phyloP scores from a whole-genome alignment of 805 yeast species.

The Lipomyces spencermartinsiae region DNA sequence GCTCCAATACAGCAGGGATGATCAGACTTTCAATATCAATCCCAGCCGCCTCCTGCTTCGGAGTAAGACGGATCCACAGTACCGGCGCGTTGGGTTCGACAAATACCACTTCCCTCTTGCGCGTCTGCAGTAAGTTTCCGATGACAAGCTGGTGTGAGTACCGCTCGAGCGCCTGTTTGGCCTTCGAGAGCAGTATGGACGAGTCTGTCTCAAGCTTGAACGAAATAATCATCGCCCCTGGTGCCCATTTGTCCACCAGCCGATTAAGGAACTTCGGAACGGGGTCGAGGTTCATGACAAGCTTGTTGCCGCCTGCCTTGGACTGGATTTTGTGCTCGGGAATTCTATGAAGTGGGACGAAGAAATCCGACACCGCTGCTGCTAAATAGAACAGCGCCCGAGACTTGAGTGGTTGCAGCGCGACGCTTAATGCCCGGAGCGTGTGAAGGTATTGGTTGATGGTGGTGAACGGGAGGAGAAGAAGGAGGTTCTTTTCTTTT shows the following conservation, averaged over 20 bases:
- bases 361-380: conserved; percentile 97
- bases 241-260: conserved; percentile 93
- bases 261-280: conserved; percentile 93
- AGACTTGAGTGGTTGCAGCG: conserved; percentile 60
- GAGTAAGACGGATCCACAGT: conserved; percentile 47
- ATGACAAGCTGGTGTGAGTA: conserved; percentile 94
- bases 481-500: conserved; percentile 57
- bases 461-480: conserved; percentile 88
- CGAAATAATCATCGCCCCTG: conserved; percentile 89
- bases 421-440: conserved; percentile 66
- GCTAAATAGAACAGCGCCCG: conserved; percentile 84
- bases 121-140: conserved; percentile 87
- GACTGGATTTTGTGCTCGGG: conserved; percentile 97
- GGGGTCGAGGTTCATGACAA: conserved; percentile 87
- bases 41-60: conserved; percentile 50
- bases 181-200: conserved; percentile 71
- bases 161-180: conserved; percentile 76
- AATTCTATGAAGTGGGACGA: conserved; percentile 80
- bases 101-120: conserved; percentile 87
- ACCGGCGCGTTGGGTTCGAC: conserved; percentile 59
- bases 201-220: conserved; percentile 92
- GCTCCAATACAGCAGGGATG: conserved; percentile 73
- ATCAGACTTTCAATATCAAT: conserved; percentile 79
- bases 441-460: conserved; percentile 94
- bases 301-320: conserved; percentile 69